Base-by-base conservation (phyloP, 2,329 filamentous ascomycete species). In the Beauveria pseudobassiana region DNA sequence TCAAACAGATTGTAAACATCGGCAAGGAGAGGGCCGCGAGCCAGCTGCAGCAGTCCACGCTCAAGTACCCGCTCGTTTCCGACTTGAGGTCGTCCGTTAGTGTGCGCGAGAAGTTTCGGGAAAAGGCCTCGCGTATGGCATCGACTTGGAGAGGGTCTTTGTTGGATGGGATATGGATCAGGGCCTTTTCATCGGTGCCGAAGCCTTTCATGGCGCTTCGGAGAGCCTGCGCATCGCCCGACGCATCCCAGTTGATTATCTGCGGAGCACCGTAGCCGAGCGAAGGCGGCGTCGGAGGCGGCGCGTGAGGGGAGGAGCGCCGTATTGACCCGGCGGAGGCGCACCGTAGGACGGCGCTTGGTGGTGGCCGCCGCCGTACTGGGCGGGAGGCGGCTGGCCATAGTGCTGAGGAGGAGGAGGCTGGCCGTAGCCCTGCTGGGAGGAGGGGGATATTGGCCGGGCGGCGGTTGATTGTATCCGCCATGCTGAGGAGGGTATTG, bases 151-250 rank as follows among this genome's bases (percentile, higher is more conserved):
- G 78, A 1, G 93, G 89, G 65, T 96, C 90, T 65, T 92, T 87
- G 66, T 81, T 83, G 3, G 88, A 77, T 9, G 98, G 78, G 3
- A 87, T 77, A 2, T 79, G 77, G 65, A 96, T 93, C 18, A 98
- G 77, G 0, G 82, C 74, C 69, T 86, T 88, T 73, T 97, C 93
- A 69, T 98, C 86, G 0, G 93, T 97, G 40, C 93, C 93, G 64
- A 96, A 90, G 0, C 92, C 92, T 74, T 96, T 96, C 91, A 97
- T 96, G 2, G 93, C 91, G 67, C 83, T 83, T 59, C 91, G 85
- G 24, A 96, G 78, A 4, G 80, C 83, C 62, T 91, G 84, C 0
- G 91, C 89, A 67, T 95, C 87, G 14, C 79, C 76, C 3, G 77
- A 80, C 53, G 85, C 87, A 65, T 96, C 87, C 80, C 82, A 87